Evolutionary conservation across 805 yeast genomes (phyloP).

Genomic region (Debaryomyces castellii): DNA sequence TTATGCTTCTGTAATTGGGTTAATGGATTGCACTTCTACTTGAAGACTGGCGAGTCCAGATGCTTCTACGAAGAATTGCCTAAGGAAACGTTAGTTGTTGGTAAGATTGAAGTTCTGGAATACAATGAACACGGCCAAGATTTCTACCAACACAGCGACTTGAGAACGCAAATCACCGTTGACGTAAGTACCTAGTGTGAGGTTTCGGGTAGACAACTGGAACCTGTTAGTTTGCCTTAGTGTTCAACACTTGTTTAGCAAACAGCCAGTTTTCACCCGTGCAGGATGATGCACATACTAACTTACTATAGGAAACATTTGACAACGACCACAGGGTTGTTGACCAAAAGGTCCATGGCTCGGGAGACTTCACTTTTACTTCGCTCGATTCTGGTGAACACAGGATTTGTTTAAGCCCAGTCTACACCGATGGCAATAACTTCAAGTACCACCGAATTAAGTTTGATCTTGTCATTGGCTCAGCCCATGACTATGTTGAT

Average conservation of each 20-base stretch:
- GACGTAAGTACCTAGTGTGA: constrained; percentile 50
- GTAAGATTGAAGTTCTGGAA: constrained; percentile 69
- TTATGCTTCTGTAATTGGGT: constrained; percentile 15
- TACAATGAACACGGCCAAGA: constrained; percentile 45
- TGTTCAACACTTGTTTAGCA: no score
- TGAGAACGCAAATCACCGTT: constrained; percentile 67
- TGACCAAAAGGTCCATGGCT: constrained; percentile 57
- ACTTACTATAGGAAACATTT: constrained; percentile 48
- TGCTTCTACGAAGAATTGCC: constrained; percentile 86
- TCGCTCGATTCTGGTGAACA: constrained; percentile 86
- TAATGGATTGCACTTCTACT: constrained; percentile 71
- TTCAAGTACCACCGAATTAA: constrained; percentile 64
- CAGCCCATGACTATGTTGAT: constrained; percentile 60
- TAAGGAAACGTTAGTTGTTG: constrained; percentile 76
- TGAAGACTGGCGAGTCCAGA: constrained; percentile 69
- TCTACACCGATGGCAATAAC: constrained; percentile 68
- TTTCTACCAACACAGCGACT: constrained; percentile 52
- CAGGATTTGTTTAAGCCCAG: constrained; percentile 65
- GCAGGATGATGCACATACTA: no score
- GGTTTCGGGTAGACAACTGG: no score
- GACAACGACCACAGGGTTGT: constrained; percentile 81
- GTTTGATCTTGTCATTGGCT: constrained; percentile 71
- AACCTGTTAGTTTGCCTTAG: no score
- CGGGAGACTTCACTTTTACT: constrained; percentile 75
- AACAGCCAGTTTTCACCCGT: no score